A percentile compares a stretch with the other conserved stretches of the same genome.
Evolutionary conservation across 495 filamentous ascomycete species (phyloP).

Genomic region (Penicillium simplicissimum): DNA sequence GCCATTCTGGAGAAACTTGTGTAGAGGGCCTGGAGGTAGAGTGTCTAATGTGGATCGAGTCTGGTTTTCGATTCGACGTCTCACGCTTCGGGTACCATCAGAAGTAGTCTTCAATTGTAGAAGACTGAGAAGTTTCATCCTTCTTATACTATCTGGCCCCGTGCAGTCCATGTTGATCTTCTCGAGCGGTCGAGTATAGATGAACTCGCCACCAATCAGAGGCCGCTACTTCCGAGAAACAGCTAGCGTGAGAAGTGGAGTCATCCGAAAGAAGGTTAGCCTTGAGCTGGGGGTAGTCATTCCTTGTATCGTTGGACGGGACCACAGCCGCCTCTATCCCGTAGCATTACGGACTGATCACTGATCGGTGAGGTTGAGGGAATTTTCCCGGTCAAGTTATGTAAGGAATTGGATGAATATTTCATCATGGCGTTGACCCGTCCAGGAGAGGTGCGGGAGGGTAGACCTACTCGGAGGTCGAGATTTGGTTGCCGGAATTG

Average conservation of each 20-base stretch:
- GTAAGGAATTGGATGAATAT: conserved; percentile 4
- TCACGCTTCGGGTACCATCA: neutral
- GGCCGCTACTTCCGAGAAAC: conserved; percentile 23
- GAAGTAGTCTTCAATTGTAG: neutral
- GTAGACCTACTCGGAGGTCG: conserved; percentile 29
- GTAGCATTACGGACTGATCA: too few species aligned
- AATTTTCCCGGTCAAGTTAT: conserved; percentile 15
- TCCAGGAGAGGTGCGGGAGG: conserved; percentile 13
- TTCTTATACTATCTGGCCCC: neutral
- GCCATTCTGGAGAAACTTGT: conserved; percentile 26
- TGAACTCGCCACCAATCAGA: conserved; percentile 30
- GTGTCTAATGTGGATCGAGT: neutral
- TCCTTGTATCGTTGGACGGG: too few species aligned
- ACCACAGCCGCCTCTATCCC: too few species aligned
- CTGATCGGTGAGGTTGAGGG: neutral
- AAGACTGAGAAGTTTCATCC: conserved; percentile 5
- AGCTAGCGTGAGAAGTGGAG: conserved; percentile 25
- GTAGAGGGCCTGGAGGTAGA: neutral
- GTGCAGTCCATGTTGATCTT: too few species aligned
- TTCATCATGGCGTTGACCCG: conserved; percentile 22
- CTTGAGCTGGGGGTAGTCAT: neutral
- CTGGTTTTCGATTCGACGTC: conserved; percentile 12
- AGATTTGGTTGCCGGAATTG: conserved; percentile 52
- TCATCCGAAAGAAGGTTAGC: conserved; percentile 25
- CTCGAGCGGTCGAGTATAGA: too few species aligned